Evolutionary conservation across 805 yeast genomes (phyloP), one percentile per base, ranked within the genome.

Genomic region (Wickerhamomyces canadensis): DNA sequence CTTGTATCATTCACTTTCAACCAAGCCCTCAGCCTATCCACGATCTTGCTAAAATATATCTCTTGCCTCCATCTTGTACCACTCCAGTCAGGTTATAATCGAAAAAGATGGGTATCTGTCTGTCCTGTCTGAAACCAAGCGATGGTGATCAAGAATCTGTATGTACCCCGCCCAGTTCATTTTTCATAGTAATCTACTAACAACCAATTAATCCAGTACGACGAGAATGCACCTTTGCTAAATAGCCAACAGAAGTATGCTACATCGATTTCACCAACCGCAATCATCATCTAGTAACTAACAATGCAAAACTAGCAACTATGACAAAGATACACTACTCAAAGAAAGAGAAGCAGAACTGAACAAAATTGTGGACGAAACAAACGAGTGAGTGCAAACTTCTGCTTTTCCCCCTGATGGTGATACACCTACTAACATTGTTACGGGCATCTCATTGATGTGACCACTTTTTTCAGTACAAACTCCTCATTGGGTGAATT

Each of bases 21-120:
- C n/a, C n/a, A n/a, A n/a, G n/a, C n/a, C n/a, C n/a, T n/a, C n/a
- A n/a, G n/a, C n/a, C n/a, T n/a, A n/a, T n/a, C n/a, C n/a, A n/a
- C n/a, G n/a, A n/a, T n/a, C n/a, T n/a, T n/a, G n/a, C n/a, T n/a
- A n/a, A n/a, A n/a, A n/a, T n/a, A n/a, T n/a, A n/a, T n/a, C n/a
- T n/a, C n/a, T n/a, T n/a, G n/a, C n/a, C n/a, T n/a, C n/a, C n/a
- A n/a, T n/a, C n/a, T n/a, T n/a, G n/a, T n/a, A n/a, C n/a, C n/a
- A n/a, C n/a, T n/a, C n/a, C n/a, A n/a, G n/a, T n/a, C n/a, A n/a
- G n/a, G n/a, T n/a, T n/a, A n/a, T n/a, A n/a, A n/a, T n/a, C n/a
- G n/a, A n/a, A n/a, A n/a, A n/a, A n/a, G n/a, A 72, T 72, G 78
- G 78, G 78, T 26, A 43, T 59, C 36, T 72, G 77, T 49, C 55